Base-by-base conservation (phyloP, 2,329 filamentous ascomycete genomes). In the Pseudopyrenochaeta lycopersici region DNA sequence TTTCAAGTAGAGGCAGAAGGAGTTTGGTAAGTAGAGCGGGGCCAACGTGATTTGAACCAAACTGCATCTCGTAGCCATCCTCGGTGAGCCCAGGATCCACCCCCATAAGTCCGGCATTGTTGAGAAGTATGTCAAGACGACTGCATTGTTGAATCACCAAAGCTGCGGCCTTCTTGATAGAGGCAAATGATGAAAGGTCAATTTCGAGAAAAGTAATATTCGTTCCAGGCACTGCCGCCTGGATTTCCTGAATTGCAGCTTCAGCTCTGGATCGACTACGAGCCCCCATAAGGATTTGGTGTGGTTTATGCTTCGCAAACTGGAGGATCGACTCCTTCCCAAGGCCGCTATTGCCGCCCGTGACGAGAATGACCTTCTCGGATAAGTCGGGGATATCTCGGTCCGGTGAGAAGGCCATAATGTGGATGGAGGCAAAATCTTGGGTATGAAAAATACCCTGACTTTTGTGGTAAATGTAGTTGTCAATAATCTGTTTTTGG, bases 31-130 rank as follows among this genome's bases (percentile, higher is more conserved):
- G 60, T 0, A 81, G 66, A 0, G 78, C 77, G 49, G 77, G 80
- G 7, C 78, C 80, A 49, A 82, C 61, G 64, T 81, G 73, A 52
- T 82, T 82, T 5, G 74, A 77, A 7, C 76, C 80, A 45, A 82
- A 77, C 33, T 80, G 77, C 10, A 77, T 65, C 60, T 82, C 80
- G 56, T 78, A 80, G 27, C 78, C 78, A 15, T 81, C 77, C 12
- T 70, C 56, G 1, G 78, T 80, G 1, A 68, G 46, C 2, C 57
- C 65, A 1, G 74, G 44, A 5, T 51, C 29, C 2, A 39, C 45
- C 1, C 32, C 60, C 47, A 65, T 72, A 39, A 80, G 64, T 12
- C 78, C 78, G 1, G 79, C 79, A 57, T 81, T 80, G 57, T 70
- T 62, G 27, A 79, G 64, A 1, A 80, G 66, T 27, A 80, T 62